Percentiles rank a stretch among this genome's conserved stretches.
These are phyloP conservation scores for Botrytis pseudocinerea DNA, from an alignment of 2,329 filamentous ascomycete species.

Conservation along the genomic window DNA sequence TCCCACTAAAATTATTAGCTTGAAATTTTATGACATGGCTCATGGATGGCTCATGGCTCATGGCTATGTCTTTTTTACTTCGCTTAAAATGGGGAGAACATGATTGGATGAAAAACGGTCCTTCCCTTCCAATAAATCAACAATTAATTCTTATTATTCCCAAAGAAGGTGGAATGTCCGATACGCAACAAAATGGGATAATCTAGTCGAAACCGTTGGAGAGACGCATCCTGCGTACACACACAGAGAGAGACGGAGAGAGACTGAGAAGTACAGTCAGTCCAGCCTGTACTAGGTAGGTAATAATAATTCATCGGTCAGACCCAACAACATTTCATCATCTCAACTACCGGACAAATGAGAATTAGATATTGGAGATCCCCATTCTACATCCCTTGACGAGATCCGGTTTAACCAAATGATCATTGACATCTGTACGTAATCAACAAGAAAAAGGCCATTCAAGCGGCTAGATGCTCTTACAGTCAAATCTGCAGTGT, in stretches of 20 bases:
- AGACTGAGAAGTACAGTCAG: background rate
- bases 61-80: background rate
- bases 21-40: background rate
- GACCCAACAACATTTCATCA: background rate
- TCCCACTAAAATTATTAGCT: background rate
- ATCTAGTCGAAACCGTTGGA: background rate
- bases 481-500: background rate
- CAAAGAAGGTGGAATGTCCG: constrained; percentile 3
- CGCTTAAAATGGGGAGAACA: background rate
- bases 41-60: background rate
- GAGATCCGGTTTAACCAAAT: background rate
- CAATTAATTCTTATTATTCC: constrained; percentile 2
- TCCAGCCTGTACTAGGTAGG: background rate
- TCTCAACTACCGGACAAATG: constrained; percentile 14
- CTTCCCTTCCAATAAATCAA: constrained; percentile 1
- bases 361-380: background rate
- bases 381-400: background rate
- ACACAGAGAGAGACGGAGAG: background rate
- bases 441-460: background rate
- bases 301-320: background rate
- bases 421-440: constrained; percentile 1
- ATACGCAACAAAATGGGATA: background rate
- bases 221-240: background rate
- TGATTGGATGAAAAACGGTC: background rate
- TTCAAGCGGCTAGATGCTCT: background rate